A percentile compares a stretch with the other conserved stretches of the same genome.
Evolutionary conservation across 2,329 filamentous ascomycete genomes (phyloP).

Genomic region (Hymenoscyphus linearis): DNA sequence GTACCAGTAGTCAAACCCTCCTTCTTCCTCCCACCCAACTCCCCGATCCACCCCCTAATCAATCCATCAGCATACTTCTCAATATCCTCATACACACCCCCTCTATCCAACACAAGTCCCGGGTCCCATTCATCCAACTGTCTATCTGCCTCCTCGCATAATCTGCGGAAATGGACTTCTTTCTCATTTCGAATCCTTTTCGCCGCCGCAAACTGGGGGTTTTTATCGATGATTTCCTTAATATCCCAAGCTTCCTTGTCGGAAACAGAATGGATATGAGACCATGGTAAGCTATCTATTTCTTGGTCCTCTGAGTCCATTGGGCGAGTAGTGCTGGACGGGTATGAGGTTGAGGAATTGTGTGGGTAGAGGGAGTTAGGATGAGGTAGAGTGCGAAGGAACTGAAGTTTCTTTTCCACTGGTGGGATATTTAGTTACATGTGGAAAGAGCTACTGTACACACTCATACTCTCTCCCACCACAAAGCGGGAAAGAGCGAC

Average conservation of each 20-base stretch:
- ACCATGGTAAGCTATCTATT: too few relatives aligned
- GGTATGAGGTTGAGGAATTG: not conserved
- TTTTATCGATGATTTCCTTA: not conserved
- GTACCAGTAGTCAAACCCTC: not conserved
- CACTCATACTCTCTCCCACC: not conserved
- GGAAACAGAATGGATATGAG: not conserved
- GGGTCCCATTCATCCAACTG: not conserved
- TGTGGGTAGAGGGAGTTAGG: not conserved
- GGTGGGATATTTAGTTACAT: not conserved
- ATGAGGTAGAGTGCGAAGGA: not conserved
- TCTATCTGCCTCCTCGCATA: not conserved
- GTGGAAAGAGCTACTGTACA: not conserved
- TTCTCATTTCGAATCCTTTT: not conserved
- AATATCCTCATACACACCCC: not conserved
- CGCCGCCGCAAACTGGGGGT: not conserved
- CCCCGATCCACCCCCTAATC: not conserved
- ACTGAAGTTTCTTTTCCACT: not conserved
- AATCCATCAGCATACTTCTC: not conserved
- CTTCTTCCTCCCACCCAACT: not conserved
- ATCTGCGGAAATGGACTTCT: not conserved
- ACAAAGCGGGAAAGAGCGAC: not conserved
- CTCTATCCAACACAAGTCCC: not conserved
- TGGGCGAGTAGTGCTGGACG: too few relatives aligned
- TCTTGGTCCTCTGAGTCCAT: too few relatives aligned
- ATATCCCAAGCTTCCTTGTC: not conserved